Evolutionary conservation across 805 yeast genomes (phyloP).

Genomic region (Nakazawaea holstii): DNA sequence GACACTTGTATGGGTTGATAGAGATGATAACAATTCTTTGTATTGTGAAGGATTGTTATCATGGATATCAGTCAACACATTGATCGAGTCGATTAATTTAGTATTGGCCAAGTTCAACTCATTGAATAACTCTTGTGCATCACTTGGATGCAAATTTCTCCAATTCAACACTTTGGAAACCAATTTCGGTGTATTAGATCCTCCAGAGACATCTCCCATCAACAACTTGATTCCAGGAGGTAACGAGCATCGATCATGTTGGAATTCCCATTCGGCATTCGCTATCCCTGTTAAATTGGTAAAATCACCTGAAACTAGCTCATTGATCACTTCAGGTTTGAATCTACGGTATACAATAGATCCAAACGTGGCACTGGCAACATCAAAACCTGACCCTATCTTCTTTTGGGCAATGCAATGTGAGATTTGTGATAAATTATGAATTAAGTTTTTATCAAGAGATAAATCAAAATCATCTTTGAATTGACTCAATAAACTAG

Average conservation of each 20-base stretch:
- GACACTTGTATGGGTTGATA: slow-evolving; percentile 13
- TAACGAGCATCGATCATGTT: slow-evolving; percentile 47
- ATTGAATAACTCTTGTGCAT: slow-evolving; percentile 47
- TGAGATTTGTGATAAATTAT: slow-evolving; percentile 81
- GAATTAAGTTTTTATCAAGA: slow-evolving; percentile 36
- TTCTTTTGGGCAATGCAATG: slow-evolving; percentile 95
- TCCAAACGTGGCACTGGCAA: slow-evolving; percentile 92
- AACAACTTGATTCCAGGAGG: slow-evolving; percentile 67
- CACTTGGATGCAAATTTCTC: slow-evolving; percentile 49
- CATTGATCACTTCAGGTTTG: slow-evolving; percentile 44
- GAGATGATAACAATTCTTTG: slow-evolving; percentile 16
- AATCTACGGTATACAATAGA: slow-evolving; percentile 80
- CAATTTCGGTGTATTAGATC: slow-evolving; percentile 90
- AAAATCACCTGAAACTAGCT: slow-evolving; percentile 29
- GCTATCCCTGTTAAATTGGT: slow-evolving; percentile 29
- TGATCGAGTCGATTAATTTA: slow-evolving; percentile 45
- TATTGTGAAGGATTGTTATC: slow-evolving; percentile 30
- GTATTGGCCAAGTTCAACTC: slow-evolving; percentile 55
- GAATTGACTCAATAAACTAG: slow-evolving; percentile 57
- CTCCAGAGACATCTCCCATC: slow-evolving; percentile 92
- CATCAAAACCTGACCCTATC: slow-evolving; percentile 96
- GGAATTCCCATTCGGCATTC: slow-evolving; percentile 54
- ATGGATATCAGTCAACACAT: slow-evolving; percentile 30
- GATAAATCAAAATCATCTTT: slow-evolving; percentile 19
- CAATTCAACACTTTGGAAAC: slow-evolving; percentile 73